Evolutionary conservation across 2,329 filamentous ascomycete genomes (phyloP).

Genomic region (Aspergillus transmontanensis): DNA sequence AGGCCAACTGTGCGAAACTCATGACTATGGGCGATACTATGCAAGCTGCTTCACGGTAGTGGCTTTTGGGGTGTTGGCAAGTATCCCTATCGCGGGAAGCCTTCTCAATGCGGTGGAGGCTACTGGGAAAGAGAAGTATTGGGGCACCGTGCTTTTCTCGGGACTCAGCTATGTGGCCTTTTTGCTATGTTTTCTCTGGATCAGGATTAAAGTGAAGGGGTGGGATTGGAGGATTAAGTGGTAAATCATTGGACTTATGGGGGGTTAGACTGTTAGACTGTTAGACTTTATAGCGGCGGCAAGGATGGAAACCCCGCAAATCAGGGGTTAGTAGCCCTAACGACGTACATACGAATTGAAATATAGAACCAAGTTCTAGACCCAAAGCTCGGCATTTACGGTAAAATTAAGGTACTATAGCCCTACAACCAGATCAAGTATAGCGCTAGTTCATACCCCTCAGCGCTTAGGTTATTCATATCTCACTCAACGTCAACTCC

Average conservation of each 20-base stretch:
- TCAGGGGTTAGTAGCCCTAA: no score
- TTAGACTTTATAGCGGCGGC: no score
- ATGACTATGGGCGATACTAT: conserved; percentile 45
- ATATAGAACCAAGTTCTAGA: no score
- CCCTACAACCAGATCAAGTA: no score
- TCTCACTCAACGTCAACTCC: no score
- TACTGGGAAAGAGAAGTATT: conserved; percentile 19
- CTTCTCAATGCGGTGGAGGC: conserved; percentile 15
- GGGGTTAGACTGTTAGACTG: no score
- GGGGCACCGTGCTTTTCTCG: conserved; percentile 22
- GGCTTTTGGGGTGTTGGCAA: conserved; percentile 26
- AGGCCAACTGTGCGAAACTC: conserved; percentile 48
- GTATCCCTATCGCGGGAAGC: conserved; percentile 24
- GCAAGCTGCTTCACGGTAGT: conserved; percentile 34
- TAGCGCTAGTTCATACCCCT: no score
- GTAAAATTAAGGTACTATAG: no score
- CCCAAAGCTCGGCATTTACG: no score
- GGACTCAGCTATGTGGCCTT: conserved; percentile 23
- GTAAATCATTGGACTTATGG: background rate
- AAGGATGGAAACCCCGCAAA: no score
- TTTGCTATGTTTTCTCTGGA: conserved; percentile 22
- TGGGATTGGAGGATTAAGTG: conserved; percentile 20
- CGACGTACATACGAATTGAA: no score
- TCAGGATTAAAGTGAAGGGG: conserved; percentile 20
- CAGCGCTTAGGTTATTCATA: no score